phyloP scores from a whole-genome alignment of 2,329 filamentous ascomycete species.

The Neurospora sp. region DNA sequence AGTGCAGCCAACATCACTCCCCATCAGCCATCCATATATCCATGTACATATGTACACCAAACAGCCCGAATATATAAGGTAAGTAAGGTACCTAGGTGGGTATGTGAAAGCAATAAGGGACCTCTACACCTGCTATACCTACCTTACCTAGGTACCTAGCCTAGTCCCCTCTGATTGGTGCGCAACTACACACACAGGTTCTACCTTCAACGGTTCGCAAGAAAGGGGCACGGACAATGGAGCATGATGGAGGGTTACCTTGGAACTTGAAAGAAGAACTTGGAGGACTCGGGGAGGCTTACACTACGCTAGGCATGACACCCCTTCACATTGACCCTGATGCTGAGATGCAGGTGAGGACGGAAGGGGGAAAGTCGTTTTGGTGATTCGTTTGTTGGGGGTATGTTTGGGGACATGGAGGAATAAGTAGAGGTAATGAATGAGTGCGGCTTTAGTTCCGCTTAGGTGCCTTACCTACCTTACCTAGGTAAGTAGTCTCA shows the following conservation, averaged over 20 bases:
- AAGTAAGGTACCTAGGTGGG: too few relatives aligned
- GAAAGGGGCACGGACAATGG: neutral
- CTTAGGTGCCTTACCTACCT: too few relatives aligned
- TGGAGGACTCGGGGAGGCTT: neutral
- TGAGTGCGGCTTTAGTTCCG: neutral
- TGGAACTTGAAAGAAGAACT: neutral
- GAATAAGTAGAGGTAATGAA: neutral
- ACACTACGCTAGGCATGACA: too few relatives aligned
- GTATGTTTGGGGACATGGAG: neutral
- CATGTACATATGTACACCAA: neutral
- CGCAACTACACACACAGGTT: neutral
- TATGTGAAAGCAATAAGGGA: neutral
- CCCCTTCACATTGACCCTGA: neutral
- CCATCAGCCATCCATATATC: neutral
- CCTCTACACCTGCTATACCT: neutral
- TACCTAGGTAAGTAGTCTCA: too few relatives aligned
- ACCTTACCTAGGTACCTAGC: neutral
- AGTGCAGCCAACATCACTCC: too few relatives aligned
- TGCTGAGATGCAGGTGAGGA: neutral
- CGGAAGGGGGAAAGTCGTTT: neutral
- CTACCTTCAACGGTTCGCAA: neutral
- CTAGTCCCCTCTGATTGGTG: neutral
- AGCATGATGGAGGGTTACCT: neutral
- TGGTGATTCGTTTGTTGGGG: neutral
- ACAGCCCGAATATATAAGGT: too few relatives aligned